A percentile compares a stretch with the other conserved stretches of the same genome.
phyloP scores from a whole-genome alignment of 2,329 filamentous ascomycete species.

The Leptographium lundbergii region DNA sequence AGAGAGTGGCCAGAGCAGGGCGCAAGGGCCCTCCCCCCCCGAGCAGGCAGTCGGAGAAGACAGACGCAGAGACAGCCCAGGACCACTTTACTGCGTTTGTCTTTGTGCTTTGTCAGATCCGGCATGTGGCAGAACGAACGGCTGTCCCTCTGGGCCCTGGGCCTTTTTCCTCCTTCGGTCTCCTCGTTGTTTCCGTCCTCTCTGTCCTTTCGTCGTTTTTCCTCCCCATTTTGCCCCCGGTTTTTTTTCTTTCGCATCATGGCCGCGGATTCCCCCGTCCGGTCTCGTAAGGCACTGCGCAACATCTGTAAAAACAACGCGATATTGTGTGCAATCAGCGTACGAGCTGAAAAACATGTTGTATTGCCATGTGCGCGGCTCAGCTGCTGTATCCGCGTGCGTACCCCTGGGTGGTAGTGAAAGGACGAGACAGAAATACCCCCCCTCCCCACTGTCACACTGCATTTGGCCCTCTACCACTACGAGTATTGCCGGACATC shows the following conservation, averaged over 20 bases:
- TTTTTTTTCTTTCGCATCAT: background rate
- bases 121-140: background rate
- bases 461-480: background rate
- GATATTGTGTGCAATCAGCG: background rate
- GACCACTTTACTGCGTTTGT: background rate
- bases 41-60: background rate
- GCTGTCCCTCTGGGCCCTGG: background rate
- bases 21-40: background rate
- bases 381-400: background rate
- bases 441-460: background rate
- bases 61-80: no score
- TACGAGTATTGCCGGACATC: background rate
- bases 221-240: background rate
- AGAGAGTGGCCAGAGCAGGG: slow-evolving; percentile 9
- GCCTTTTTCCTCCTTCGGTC: background rate
- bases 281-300: background rate
- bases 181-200: background rate
- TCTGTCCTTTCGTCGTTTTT: background rate
- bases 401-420: background rate
- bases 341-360: background rate
- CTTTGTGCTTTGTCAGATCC: background rate
- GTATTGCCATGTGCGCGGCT: background rate
- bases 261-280: background rate
- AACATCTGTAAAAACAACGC: background rate
- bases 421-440: background rate